Conservation (phyloP, 371 early-diverging fungal species). For the Syncephalastrum contaminatum region DNA sequence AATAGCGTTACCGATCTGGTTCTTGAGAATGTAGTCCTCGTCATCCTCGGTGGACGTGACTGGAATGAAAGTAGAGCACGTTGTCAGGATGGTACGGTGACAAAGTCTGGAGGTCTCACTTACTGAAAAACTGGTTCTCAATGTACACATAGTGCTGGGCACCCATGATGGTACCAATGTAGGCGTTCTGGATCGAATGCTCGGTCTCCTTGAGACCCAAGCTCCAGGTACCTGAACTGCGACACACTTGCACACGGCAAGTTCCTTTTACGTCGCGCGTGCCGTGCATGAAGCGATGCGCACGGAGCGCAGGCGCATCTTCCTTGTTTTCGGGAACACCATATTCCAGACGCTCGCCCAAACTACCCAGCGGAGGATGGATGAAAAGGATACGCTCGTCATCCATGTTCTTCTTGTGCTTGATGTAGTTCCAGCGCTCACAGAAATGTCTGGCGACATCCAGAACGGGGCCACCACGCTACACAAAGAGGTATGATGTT, state of each 20-base stretch:
- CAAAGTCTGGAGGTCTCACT: conserved; percentile 16
- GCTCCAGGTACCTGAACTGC: conserved; percentile 72
- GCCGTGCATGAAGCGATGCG: conserved; percentile 31
- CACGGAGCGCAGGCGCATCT: conserved; percentile 14
- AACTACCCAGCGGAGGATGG: conserved; percentile 49
- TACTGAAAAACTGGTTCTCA: conserved; percentile 96
- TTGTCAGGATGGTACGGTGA: conserved; percentile 1
- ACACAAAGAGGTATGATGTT: conserved; percentile 4
- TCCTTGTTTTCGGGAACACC: conserved; percentile 22
- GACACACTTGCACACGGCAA: conserved; percentile 68
- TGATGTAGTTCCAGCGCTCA: conserved; percentile 92
- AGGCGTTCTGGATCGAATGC: conserved; percentile 86
- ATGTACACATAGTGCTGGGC: conserved; percentile 91
- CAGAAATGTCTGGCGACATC: conserved; percentile 91
- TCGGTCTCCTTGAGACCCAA: conserved; percentile 63
- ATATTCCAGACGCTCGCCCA: conserved; percentile 27
- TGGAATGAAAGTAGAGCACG: conserved; percentile 26
- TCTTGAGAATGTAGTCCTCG: conserved; percentile 57
- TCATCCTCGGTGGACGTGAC: conserved; percentile 65
- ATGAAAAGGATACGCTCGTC: conserved; percentile 38
- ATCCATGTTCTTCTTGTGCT: conserved; percentile 46
- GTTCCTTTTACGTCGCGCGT: conserved; percentile 42
- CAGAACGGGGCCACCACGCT: conserved; percentile 74
- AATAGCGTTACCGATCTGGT: conserved; percentile 77
- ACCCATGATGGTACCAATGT: conserved; percentile 68